Percentiles rank a stretch among this genome's conserved stretches.
These are phyloP conservation scores for Leccinum pachyderme DNA, from an alignment of 1,284 basidiomycete species.

Conservation along the genomic window DNA sequence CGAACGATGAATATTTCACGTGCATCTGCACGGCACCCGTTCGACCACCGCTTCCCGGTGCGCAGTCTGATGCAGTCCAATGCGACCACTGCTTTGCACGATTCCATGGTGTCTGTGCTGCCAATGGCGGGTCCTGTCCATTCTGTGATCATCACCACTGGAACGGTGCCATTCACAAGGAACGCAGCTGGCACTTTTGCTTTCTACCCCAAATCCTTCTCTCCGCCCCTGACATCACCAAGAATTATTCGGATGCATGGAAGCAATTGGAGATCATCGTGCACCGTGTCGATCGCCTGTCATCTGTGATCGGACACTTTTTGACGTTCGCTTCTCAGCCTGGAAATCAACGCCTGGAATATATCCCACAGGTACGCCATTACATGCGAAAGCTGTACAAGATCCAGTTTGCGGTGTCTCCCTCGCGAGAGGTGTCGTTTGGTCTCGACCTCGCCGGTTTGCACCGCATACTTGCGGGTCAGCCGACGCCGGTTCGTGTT, in stretches of 20 bases:
- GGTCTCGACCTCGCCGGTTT: slow-evolving; percentile 76
- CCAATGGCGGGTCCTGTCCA: slow-evolving; percentile 82
- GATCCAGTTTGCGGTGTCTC: slow-evolving; percentile 78
- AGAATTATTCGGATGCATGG: slow-evolving; percentile 73
- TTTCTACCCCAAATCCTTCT: slow-evolving; percentile 67
- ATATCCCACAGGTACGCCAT: slow-evolving; percentile 77
- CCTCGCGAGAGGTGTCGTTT: slow-evolving; percentile 72
- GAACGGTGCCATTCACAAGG: slow-evolving; percentile 78
- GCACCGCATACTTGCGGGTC: slow-evolving; percentile 72
- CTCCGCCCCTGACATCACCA: slow-evolving; percentile 70
- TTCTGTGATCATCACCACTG: slow-evolving; percentile 87
- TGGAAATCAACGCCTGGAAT: slow-evolving; percentile 65
- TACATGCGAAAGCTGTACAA: slow-evolving; percentile 84
- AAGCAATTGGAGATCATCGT: slow-evolving; percentile 74
- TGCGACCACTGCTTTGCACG: slow-evolving; percentile 83
- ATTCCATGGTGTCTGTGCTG: slow-evolving; percentile 79
- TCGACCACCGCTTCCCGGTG: slow-evolving; percentile 68
- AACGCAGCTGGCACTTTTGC: slow-evolving; percentile 77
- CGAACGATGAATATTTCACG: slow-evolving; percentile 75
- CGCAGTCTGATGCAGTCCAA: slow-evolving; percentile 76
- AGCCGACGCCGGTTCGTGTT: slow-evolving; percentile 48
- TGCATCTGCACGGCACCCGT: slow-evolving; percentile 77
- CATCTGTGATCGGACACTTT: slow-evolving; percentile 73
- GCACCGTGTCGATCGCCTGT: slow-evolving; percentile 70
- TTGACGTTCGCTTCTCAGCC: slow-evolving; percentile 65